Evolutionary conservation across 148 eudicot species (phyloP).

Genomic region (Pouteria glomerata): DNA sequence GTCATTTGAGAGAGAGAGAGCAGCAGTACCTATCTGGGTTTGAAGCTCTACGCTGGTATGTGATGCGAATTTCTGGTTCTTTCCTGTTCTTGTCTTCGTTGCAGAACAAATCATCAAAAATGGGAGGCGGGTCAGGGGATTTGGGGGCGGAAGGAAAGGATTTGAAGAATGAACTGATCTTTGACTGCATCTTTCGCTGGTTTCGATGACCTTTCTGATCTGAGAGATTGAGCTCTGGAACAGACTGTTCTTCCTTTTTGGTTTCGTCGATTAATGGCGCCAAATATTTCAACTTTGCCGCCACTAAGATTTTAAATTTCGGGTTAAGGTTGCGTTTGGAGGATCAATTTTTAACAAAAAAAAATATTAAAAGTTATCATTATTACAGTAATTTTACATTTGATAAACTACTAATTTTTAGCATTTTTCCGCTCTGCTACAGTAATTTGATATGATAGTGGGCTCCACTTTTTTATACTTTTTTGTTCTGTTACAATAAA

Average conservation of each 20-base stretch:
- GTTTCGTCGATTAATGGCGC: not conserved
- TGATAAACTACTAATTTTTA: too few species aligned
- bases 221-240: not conserved
- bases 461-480: too few species aligned
- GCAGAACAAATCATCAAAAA: conserved; percentile 17
- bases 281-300: too few species aligned
- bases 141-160: conserved; percentile 17
- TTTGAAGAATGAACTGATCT: conserved; percentile 58
- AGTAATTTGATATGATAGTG: too few species aligned
- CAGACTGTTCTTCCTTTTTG: not conserved
- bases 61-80: conserved; percentile 40
- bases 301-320: too few species aligned
- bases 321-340: too few species aligned
- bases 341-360: too few species aligned
- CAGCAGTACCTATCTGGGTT: conserved; percentile 17
- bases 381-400: too few species aligned
- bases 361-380: too few species aligned
- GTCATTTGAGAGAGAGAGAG: not conserved
- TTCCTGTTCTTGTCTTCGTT: conserved; percentile 9
- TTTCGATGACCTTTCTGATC: not conserved
- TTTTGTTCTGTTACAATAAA: too few species aligned
- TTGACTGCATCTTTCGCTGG: conserved; percentile 42
- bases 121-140: conserved; percentile 12
- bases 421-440: too few species aligned
- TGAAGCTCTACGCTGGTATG: conserved; percentile 46